Evolutionary conservation across 306 rosid species (phyloP), one percentile per base, ranked within the genome.

Genomic region (Castanea mollissima): DNA sequence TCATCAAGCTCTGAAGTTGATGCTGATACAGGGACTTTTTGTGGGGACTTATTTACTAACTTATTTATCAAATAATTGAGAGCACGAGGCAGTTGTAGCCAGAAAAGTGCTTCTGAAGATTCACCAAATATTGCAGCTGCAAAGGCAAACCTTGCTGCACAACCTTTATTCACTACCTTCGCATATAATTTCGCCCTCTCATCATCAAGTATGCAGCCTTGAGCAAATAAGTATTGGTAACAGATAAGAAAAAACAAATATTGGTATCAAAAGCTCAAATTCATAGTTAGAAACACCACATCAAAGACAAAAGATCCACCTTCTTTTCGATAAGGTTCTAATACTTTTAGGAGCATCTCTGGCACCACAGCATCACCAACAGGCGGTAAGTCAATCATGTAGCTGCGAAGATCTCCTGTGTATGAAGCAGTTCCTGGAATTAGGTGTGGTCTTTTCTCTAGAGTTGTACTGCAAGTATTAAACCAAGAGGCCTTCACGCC

Each of bases 401-500:
- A 91, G 64, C 87, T 79, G 34, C 98, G 98, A 85, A 95, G 99
- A 84, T 93, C 99, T 67, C 87, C 93, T 3, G 74, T 72, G 44
- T 88, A 83, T 46, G 78, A 77, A 55, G 98, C 84, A 87, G 95
- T 80, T 85, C 94, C 97, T 34, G 98, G 93, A 81, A 90, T 81
- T 55, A 74, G 84, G 86, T 90, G 97, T 79, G 96, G 98, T 78
- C 97, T 87, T 90, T 89, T 93, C 51, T 82, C 80, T 74, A 95
- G 72, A 78, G 82, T 82, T 20, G 96, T 92, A 84, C 97, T 90
- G 74, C 91, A 80, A 56, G 97, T 94, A 85, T 94, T 94, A 87
- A 94, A 95, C 99, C 99, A 95, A 65, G 96, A 88, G 52, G 98
- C 97, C 80, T 86, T 89, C 84, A 95, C 97, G 56, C 99, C 97